Base-by-base conservation (phyloP, 2,329 filamentous ascomycete genomes). In the Aspergillus neotritici region DNA sequence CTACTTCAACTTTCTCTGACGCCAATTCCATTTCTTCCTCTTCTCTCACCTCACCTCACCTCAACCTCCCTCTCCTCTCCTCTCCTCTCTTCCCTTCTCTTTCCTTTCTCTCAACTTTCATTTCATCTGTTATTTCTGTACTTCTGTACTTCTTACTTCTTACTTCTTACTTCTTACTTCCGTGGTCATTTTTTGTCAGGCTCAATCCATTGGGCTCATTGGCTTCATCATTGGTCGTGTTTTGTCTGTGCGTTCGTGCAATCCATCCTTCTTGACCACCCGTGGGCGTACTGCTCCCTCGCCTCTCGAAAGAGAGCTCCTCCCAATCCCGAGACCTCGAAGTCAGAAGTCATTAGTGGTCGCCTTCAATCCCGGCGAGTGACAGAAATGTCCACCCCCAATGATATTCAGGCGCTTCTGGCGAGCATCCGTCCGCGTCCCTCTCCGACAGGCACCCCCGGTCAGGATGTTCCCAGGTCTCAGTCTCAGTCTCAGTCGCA, bases 351-450 rank as follows among this genome's bases (percentile, higher is more conserved):
- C 43, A 50, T 54, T 57, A 50, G 54, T 56, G 56, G 58, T 61
- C 57, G 57, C 52, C 55, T 54, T 44, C 44, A 38, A 47, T 43
- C 41, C 41, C 47, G 59, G 59, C 58, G 60, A 58, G 60, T 51
- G 64, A 58, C 65, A 68, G 67, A 66, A 68, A 72, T 72, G 69
- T 71, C 69, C 50, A 67, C 65, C 57, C 65, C 66, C 46, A 67
- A 63, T 47, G 68, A 73, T 61, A 58, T 73, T 44, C 69, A 71
- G 58, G 66, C 69, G 56, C 64, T 73, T 30, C 61, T 73, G 55
- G 68, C 69, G 40, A 70, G 66, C 49, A 68, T 73, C 51, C 64
- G 65, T 49, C 63, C 67, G 12, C 67, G 69, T 35, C 64, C 64
- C 16, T 63, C 62, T 34, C 61, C 63, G 29, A 58, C 57, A 5